phyloP scores from a whole-genome alignment of 108 stramenopile species.

The Cyclotella choctawhatcheeana region DNA sequence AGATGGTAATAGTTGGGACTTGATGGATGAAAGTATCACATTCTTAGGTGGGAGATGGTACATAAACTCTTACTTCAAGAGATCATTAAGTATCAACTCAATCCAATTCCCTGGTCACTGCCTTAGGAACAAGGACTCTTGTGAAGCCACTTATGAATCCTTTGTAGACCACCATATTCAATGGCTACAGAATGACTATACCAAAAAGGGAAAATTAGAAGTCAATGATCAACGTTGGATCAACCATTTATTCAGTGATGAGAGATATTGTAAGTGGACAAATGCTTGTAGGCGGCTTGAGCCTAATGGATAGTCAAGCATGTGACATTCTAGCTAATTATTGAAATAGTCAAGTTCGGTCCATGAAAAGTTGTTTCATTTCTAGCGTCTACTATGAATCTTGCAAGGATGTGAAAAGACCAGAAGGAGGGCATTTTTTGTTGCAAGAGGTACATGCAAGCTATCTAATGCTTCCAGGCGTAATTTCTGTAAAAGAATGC shows the following conservation, averaged over 20 bases:
- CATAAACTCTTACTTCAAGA: conserved; percentile 57
- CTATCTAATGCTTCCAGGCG: too few species aligned
- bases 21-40: conserved; percentile 70
- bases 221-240: conserved; percentile 52
- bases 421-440: too few species aligned
- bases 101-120: conserved; percentile 45
- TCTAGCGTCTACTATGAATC: too few species aligned
- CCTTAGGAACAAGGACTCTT: neutral
- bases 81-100: neutral
- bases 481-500: too few species aligned
- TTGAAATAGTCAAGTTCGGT: too few species aligned
- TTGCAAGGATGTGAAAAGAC: too few species aligned
- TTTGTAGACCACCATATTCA: conserved; percentile 65
- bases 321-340: too few species aligned
- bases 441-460: too few species aligned
- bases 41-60: conserved; percentile 65
- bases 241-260: conserved; percentile 15
- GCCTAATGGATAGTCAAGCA: neutral
- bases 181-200: conserved; percentile 61
- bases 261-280: conserved; percentile 17
- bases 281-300: neutral
- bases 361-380: too few species aligned
- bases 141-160: conserved; percentile 29
- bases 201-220: conserved; percentile 20
- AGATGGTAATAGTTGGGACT: conserved; percentile 43